These are phyloP conservation scores for Ceratobasidium sp. DNA, from an alignment of 1,284 basidiomycete genomes.

Conservation along the genomic window DNA sequence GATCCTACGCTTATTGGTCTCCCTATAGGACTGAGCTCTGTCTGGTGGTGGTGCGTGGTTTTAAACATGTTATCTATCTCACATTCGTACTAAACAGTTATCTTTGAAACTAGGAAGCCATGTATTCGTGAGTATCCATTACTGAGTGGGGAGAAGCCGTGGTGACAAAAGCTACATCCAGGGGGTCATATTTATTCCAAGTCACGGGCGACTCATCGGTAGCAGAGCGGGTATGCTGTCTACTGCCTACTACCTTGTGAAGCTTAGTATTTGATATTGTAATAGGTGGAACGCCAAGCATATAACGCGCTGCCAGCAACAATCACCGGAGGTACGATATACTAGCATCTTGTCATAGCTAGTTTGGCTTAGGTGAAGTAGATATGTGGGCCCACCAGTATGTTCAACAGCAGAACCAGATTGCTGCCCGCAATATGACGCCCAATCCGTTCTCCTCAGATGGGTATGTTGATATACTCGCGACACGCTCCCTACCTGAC, in stretches of 20 bases:
- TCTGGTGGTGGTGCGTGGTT: conserved; percentile 25
- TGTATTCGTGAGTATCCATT: conserved; percentile 27
- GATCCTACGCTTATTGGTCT: background rate
- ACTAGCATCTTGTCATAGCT: conserved; percentile 52
- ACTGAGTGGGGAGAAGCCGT: no score
- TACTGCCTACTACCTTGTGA: conserved; percentile 61
- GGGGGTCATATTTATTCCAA: conserved; percentile 17
- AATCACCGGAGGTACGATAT: conserved; percentile 29
- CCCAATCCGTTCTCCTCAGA: conserved; percentile 71
- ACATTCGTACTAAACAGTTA: background rate
- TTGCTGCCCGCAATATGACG: conserved; percentile 70
- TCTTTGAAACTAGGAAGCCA: background rate
- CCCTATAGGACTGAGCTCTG: conserved; percentile 22
- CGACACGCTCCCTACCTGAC: conserved; percentile 10
- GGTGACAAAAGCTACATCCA: background rate
- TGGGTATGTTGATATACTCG: conserved; percentile 58
- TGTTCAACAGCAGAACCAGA: conserved; percentile 73
- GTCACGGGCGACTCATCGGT: conserved; percentile 58
- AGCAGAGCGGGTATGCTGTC: conserved; percentile 8
- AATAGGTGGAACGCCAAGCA: conserved; percentile 50
- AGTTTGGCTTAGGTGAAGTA: conserved; percentile 50
- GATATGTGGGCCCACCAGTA: conserved; percentile 75
- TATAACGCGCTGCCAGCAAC: conserved; percentile 33
- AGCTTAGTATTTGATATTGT: conserved; percentile 56
- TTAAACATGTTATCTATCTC: background rate